These are phyloP conservation scores for Penicillium sclerotigenum DNA, from an alignment of 2,329 filamentous ascomycete species.

Conservation along the genomic window DNA sequence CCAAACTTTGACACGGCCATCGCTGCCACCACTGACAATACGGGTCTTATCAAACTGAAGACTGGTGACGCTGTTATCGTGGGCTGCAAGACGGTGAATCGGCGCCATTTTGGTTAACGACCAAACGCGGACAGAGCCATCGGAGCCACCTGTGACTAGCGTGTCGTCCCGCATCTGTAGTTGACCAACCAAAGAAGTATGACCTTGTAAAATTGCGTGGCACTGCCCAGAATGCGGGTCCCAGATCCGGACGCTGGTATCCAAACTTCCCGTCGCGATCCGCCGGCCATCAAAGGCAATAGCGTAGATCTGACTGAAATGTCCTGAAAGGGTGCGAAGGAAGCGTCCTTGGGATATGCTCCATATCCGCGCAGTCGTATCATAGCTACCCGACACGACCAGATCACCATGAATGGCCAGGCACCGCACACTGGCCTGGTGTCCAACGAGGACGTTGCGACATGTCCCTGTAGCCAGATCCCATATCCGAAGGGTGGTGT, in stretches of 20 bases:
- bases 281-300: constrained; percentile 94
- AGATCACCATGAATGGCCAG: constrained; percentile 94
- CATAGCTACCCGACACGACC: constrained; percentile 97
- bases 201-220: constrained; percentile 88
- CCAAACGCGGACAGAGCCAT: constrained; percentile 95
- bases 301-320: constrained; percentile 98
- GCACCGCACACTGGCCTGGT: constrained; percentile 92
- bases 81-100: constrained; percentile 90
- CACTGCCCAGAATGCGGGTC: constrained; percentile 84
- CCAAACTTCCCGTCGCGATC: constrained; percentile 91
- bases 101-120: constrained; percentile 85
- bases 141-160: constrained; percentile 90
- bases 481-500: constrained; percentile 94
- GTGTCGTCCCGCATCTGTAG: constrained; percentile 94
- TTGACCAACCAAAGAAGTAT: constrained; percentile 94
- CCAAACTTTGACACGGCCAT: constrained; percentile 98
- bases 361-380: constrained; percentile 96
- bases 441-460: constrained; percentile 86
- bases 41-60: constrained; percentile 94
- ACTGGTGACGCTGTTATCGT: constrained; percentile 97
- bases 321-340: constrained; percentile 81
- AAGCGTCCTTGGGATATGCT: constrained; percentile 95
- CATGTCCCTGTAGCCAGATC: constrained; percentile 85
- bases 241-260: constrained; percentile 97
- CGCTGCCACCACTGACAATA: constrained; percentile 92